A percentile compares a stretch with the other conserved stretches of the same genome.
Evolutionary conservation across 164 flowering plant species (phyloP).

Genomic region (Magnolia changhungtana): DNA sequence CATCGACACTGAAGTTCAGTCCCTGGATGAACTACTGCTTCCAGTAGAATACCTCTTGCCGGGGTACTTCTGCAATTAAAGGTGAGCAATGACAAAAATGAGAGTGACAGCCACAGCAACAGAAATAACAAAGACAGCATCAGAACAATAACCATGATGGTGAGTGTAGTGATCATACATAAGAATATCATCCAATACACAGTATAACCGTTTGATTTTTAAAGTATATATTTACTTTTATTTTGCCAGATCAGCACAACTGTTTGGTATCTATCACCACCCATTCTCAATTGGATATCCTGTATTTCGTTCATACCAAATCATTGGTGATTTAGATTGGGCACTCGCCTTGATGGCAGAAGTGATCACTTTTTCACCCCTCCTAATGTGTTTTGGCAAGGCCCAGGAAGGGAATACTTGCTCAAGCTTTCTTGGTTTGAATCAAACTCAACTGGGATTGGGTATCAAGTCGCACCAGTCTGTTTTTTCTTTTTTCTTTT

Average conservation of each 20-base stretch:
- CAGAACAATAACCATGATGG: neutral
- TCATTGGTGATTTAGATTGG: too few species aligned
- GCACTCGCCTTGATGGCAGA: too few species aligned
- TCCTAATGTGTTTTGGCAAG: too few species aligned
- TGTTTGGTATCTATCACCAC: neutral
- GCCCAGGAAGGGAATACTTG: too few species aligned
- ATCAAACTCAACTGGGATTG: too few species aligned
- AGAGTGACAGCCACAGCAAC: neutral
- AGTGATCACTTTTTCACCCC: too few species aligned
- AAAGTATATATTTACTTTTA: neutral
- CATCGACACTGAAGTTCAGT: conserved; percentile 21
- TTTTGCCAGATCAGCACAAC: neutral
- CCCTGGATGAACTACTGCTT: conserved; percentile 30
- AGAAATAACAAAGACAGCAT: neutral
- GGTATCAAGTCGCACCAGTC: too few species aligned
- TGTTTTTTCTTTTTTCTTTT: too few species aligned
- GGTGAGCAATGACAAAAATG: neutral
- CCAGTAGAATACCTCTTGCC: conserved; percentile 41
- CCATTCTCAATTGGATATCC: too few species aligned
- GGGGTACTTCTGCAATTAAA: conserved; percentile 38
- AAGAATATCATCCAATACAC: neutral
- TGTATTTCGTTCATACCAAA: too few species aligned
- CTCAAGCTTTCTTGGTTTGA: too few species aligned
- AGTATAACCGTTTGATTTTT: neutral
- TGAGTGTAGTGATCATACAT: neutral